A percentile compares a stretch with the other conserved stretches of the same genome.
Conservation (phyloP, 306 rosid species). For the Trifolium fragiferum region DNA sequence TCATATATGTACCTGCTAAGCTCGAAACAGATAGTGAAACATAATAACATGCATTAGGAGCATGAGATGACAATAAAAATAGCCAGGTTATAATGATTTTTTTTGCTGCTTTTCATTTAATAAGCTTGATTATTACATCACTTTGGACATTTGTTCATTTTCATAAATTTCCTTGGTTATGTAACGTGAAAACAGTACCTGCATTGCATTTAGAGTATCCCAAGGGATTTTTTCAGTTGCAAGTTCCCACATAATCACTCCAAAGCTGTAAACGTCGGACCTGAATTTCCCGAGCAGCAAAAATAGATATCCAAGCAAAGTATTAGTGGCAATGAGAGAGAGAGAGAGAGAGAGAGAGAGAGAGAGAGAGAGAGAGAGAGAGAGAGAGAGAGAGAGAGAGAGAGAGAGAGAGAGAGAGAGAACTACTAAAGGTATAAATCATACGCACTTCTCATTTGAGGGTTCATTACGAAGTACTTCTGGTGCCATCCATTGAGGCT, state of each 20-base stretch:
- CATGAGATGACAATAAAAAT: neutral
- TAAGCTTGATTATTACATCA: no score
- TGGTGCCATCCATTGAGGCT: conserved; percentile 69
- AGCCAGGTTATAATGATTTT: neutral
- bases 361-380: no score
- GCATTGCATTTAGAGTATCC: conserved; percentile 95
- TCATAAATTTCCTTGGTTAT: neutral
- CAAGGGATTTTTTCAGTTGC: conserved; percentile 96
- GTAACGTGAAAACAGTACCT: conserved; percentile 64
- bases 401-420: no score
- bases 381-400: neutral
- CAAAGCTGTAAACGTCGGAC: conserved; percentile 97
- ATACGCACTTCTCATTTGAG: conserved; percentile 60
- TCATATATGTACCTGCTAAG: conserved; percentile 43
- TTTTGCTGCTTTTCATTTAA: neutral
- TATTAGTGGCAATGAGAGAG: neutral
- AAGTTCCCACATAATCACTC: conserved; percentile 98
- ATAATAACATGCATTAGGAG: neutral
- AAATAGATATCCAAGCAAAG: conserved; percentile 6
- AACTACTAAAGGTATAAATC: conserved; percentile 10
- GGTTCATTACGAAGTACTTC: conserved; percentile 59
- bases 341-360: neutral
- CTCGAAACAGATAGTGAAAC: conserved; percentile 20
- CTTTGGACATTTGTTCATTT: neutral
- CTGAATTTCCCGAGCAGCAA: conserved; percentile 53